Base-by-base conservation (phyloP, 352 stramenopile species). In the Globisporangium solare region DNA sequence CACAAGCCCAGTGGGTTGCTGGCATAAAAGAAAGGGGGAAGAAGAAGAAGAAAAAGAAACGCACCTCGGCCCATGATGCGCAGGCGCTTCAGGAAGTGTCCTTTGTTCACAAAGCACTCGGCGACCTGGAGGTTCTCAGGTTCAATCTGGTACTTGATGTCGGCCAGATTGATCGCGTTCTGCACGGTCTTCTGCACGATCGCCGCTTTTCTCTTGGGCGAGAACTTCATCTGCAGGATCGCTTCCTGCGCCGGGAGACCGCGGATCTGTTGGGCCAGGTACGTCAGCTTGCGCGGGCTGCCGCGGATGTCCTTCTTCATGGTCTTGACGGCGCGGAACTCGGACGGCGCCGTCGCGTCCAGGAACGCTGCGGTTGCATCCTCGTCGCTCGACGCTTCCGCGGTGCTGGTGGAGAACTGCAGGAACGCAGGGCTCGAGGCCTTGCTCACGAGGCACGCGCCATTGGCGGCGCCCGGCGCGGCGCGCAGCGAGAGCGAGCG, bases 91-190 rank as follows among this genome's bases (percentile, higher is more conserved):
- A 94, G 70, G 66, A 78, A 91, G 42, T 80, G 67, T 43, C 84
- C 84, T 63, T 92, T 92, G 70, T 89, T 92, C 46, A 94, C 82
- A 45, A 94, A 92, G 64, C 79, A 89, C 68, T 94, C 80, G 41
- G 81, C 68, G 37, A 94, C 69, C 70, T 89, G 79, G 51, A 94
- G 71, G 64, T 92, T 92, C 58, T 86, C 70, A 3, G 84, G 84
- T 59, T 94, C 82, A 63, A 94, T 90, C 70, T 89, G 78, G 71
- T 90, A 91, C 66, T 90, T 88, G 58, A 94, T 94, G 62, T 94
- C 84, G 14, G 84, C 84, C 55, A 94, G 57, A 71, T 94, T 94
- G 63, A 94, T 76, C 31, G 84, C 84, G 65, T 92, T 92, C 71
- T 92, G 82, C 64, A 94, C 72, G 35, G 82, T 92, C 76, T 92